These are phyloP conservation scores for Crucihimalaya himalaica DNA, from an alignment of 345 rosid species.

Conservation along the genomic window DNA sequence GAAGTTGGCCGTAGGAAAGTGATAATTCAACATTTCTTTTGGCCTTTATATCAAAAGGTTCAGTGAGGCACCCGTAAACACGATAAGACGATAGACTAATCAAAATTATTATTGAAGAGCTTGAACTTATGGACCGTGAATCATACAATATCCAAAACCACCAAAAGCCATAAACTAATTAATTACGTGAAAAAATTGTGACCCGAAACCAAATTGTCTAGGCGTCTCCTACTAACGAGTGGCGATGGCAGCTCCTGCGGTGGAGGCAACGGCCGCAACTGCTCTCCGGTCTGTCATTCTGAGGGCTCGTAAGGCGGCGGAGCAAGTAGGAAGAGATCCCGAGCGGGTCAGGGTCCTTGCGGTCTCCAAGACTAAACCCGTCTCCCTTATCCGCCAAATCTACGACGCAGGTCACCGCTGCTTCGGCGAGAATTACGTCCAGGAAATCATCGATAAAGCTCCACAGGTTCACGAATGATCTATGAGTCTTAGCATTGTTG, in stretches of 20 bases:
- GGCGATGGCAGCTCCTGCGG: slow-evolving; percentile 59
- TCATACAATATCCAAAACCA: background rate
- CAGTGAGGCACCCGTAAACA: too few species aligned
- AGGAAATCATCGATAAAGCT: slow-evolving; percentile 83
- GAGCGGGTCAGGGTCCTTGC: slow-evolving; percentile 70
- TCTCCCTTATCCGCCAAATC: slow-evolving; percentile 76
- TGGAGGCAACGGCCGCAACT: slow-evolving; percentile 53
- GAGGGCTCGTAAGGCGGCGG: slow-evolving; percentile 76
- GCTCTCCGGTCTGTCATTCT: slow-evolving; percentile 73
- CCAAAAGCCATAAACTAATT: background rate
- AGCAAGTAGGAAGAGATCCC: slow-evolving; percentile 50
- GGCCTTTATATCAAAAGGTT: too few species aligned
- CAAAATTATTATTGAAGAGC: background rate
- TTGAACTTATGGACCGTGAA: background rate
- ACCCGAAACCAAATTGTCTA: background rate
- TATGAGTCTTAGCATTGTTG: background rate
- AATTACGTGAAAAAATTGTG: background rate
- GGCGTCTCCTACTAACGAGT: background rate
- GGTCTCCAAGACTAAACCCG: slow-evolving; percentile 84
- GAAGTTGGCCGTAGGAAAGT: too few species aligned
- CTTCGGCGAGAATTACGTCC: slow-evolving; percentile 91
- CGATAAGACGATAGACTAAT: background rate
- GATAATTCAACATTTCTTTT: too few species aligned
- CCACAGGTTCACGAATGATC: slow-evolving; percentile 54
- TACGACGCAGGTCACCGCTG: slow-evolving; percentile 90